A percentile compares a stretch with the other conserved stretches of the same genome.
phyloP scores from a whole-genome alignment of 306 rosid genomes.

The Pyrus communis region DNA sequence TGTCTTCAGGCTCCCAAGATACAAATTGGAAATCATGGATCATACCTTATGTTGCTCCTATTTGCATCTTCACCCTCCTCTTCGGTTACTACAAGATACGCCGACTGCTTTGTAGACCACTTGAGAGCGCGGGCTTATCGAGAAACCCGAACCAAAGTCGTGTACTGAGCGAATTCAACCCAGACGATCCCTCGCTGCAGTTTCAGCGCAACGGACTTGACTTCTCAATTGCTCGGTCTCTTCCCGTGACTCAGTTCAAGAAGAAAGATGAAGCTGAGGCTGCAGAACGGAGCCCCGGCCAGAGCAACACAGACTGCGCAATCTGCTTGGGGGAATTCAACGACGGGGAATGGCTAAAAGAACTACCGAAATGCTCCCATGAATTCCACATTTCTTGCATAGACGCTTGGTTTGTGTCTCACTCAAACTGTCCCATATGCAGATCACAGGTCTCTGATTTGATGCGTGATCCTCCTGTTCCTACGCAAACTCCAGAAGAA shows the following conservation, averaged over 20 bases:
- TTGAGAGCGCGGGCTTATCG: neutral
- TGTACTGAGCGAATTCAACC: constrained; percentile 5
- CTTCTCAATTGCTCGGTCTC: constrained; percentile 3
- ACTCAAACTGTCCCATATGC: constrained; percentile 53
- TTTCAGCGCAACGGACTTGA: constrained; percentile 35
- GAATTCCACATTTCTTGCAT: constrained; percentile 51
- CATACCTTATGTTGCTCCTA: neutral
- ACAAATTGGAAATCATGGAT: neutral
- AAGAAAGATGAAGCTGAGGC: constrained; percentile 21
- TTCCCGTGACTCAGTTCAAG: constrained; percentile 36
- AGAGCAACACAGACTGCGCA: constrained; percentile 28
- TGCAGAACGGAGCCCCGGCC: neutral
- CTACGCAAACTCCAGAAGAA: neutral
- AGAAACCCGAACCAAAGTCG: constrained; percentile 19
- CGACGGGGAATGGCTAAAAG: constrained; percentile 45
- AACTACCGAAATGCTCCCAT: constrained; percentile 35
- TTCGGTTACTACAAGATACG: constrained; percentile 5
- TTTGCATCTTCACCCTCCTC: constrained; percentile 13
- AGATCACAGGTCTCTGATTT: constrained; percentile 24
- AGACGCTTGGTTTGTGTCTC: constrained; percentile 38
- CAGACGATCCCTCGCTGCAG: constrained; percentile 20
- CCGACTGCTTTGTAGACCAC: neutral
- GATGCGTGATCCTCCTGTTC: neutral
- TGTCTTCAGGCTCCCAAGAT: neutral
- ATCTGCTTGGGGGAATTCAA: constrained; percentile 57